A percentile compares a stretch with the other conserved stretches of the same genome.
phyloP scores from a whole-genome alignment of 2,329 filamentous ascomycete genomes.

The Aspergillus brasiliensis region DNA sequence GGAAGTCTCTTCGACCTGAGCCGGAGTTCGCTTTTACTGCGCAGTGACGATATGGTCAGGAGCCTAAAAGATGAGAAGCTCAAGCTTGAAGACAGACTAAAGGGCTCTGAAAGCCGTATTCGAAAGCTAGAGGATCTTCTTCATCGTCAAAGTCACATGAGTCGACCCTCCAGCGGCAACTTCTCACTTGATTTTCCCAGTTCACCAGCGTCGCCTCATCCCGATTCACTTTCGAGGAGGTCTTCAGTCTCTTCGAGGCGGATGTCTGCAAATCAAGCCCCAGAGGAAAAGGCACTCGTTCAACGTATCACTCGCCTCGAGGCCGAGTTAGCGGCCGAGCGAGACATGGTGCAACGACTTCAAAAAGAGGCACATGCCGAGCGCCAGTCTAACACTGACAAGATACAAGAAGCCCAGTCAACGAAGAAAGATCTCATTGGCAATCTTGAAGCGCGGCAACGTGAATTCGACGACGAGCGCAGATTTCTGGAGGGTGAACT shows the following conservation, averaged over 20 bases:
- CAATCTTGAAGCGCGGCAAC: constrained; percentile 90
- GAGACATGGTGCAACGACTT: constrained; percentile 65
- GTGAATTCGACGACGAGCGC: constrained; percentile 83
- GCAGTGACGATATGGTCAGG: constrained; percentile 79
- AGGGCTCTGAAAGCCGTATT: constrained; percentile 84
- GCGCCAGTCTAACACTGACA: constrained; percentile 63
- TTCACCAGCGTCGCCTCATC: constrained; percentile 45
- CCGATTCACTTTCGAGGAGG: constrained; percentile 53
- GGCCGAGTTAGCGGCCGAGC: constrained; percentile 73
- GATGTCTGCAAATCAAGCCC: constrained; percentile 61
- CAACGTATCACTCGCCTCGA: constrained; percentile 71
- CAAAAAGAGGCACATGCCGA: constrained; percentile 69
- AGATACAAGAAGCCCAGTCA: constrained; percentile 80
- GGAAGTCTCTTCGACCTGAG: constrained; percentile 93
- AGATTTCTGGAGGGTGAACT: constrained; percentile 81
- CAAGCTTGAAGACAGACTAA: constrained; percentile 71
- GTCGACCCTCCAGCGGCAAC: constrained; percentile 55
- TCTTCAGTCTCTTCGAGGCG: constrained; percentile 64
- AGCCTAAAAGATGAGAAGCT: constrained; percentile 81
- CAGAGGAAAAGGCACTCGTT: constrained; percentile 62
- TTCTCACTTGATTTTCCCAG: constrained; percentile 47
- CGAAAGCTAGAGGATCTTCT: constrained; percentile 88
- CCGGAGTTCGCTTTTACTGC: constrained; percentile 80
- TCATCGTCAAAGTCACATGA: constrained; percentile 72
- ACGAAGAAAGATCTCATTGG: constrained; percentile 92